These are phyloP conservation scores for Teunomyces panamensis DNA, from an alignment of 805 yeast species.

Conservation along the genomic window DNA sequence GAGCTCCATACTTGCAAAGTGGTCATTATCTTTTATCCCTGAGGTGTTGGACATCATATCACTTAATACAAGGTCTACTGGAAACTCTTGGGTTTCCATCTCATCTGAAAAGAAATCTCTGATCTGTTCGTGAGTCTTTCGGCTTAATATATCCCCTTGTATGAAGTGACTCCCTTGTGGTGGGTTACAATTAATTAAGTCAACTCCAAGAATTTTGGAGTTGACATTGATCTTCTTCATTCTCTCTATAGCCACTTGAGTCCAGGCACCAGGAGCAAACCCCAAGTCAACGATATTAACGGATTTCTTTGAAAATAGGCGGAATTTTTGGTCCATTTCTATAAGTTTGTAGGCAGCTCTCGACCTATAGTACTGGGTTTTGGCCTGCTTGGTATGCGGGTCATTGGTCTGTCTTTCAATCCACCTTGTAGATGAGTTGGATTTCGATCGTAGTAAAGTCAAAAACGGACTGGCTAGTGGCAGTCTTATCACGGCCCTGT, in stretches of 20 bases:
- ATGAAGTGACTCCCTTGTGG: constrained; percentile 36
- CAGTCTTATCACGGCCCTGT: not conserved
- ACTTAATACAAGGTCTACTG: constrained; percentile 52
- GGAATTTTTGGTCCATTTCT: constrained; percentile 66
- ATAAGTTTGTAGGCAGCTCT: constrained; percentile 88
- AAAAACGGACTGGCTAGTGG: not conserved
- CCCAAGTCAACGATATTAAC: constrained; percentile 75
- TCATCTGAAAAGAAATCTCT: constrained; percentile 45
- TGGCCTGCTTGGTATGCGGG: constrained; percentile 64
- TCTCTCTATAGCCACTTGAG: constrained; percentile 24
- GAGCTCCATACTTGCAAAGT: constrained; percentile 79
- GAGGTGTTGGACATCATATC: constrained; percentile 92
- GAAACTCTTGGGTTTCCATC: constrained; percentile 6
- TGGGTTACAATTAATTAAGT: constrained; percentile 33
- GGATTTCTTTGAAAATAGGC: constrained; percentile 50
- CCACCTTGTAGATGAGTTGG: constrained; percentile 70
- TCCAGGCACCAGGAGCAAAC: constrained; percentile 31
- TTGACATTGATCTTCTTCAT: constrained; percentile 7
- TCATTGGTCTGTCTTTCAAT: constrained; percentile 67
- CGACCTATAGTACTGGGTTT: constrained; percentile 59
- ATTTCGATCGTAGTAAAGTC: constrained; percentile 10
- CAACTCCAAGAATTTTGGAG: constrained; percentile 24
- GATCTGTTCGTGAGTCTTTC: constrained; percentile 54
- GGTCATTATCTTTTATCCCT: constrained; percentile 80
- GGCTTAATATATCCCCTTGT: constrained; percentile 39